Evolutionary conservation across 306 rosid species (phyloP).

Genomic region (Chamaecrista fasciculata): DNA sequence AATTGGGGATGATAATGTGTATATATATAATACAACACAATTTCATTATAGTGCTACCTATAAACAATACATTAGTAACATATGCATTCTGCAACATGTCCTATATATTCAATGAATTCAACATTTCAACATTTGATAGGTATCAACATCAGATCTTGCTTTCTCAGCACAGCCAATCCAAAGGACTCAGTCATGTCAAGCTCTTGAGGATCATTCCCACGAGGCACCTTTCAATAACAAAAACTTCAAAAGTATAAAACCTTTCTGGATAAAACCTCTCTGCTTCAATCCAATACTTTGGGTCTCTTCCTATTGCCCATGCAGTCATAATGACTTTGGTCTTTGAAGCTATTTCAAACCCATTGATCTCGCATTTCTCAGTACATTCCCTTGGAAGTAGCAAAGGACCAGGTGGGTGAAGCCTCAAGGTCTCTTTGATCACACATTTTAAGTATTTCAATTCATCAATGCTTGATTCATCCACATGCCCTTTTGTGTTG

Average conservation of each 20-base stretch:
- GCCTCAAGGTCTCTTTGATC: conserved; percentile 34
- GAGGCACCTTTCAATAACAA: conserved; percentile 34
- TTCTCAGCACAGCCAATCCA: conserved; percentile 13
- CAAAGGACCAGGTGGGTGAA: conserved; percentile 33
- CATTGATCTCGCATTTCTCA: conserved; percentile 33
- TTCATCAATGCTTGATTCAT: conserved; percentile 25
- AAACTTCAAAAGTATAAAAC: too few species aligned
- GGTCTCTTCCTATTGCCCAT: too few species aligned
- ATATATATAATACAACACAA: too few species aligned
- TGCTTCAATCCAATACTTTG: conserved; percentile 30
- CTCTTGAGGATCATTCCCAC: conserved; percentile 23
- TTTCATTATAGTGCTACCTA: too few species aligned
- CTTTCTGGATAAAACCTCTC: conserved; percentile 33
- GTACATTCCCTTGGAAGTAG: conserved; percentile 40
- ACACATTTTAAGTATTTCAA: conserved; percentile 24
- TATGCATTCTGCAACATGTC: too few species aligned
- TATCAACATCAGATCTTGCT: conserved; percentile 21
- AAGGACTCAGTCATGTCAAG: too few species aligned
- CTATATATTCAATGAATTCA: too few species aligned
- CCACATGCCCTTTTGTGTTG: conserved; percentile 15
- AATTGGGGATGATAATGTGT: too few species aligned
- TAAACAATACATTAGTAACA: too few species aligned
- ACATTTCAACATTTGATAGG: conserved; percentile 10
- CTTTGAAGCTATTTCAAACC: too few species aligned
- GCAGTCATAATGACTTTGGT: too few species aligned